A percentile compares a stretch with the other conserved stretches of the same genome.
These are phyloP conservation scores for Colletotrichum nymphaeae DNA, from an alignment of 2,329 filamentous ascomycete species.

Conservation along the genomic window DNA sequence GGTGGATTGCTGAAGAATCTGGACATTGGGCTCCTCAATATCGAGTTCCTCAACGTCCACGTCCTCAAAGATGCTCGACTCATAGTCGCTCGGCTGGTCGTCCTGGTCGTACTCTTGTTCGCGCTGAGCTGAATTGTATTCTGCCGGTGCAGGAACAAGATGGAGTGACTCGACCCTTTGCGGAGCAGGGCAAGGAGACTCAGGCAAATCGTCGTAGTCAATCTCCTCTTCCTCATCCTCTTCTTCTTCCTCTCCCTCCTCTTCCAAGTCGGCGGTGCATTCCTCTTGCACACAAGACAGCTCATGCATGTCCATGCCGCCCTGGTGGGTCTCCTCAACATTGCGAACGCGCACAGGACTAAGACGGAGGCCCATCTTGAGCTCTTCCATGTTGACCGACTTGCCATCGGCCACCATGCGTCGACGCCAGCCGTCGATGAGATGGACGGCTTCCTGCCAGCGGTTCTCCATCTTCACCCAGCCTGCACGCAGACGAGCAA, in stretches of 20 bases:
- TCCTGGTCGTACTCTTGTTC: slow-evolving; percentile 38
- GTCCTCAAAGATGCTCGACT: slow-evolving; percentile 58
- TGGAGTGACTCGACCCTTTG: slow-evolving; percentile 51
- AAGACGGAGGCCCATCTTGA: slow-evolving; percentile 75
- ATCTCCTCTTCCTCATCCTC: slow-evolving; percentile 35
- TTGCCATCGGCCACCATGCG: slow-evolving; percentile 79
- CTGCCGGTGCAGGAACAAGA: slow-evolving; percentile 50
- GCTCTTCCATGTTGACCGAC: slow-evolving; percentile 75
- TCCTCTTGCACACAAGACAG: slow-evolving; percentile 48
- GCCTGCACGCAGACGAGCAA: slow-evolving; percentile 81
- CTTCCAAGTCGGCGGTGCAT: slow-evolving; percentile 58
- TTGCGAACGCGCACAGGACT: slow-evolving; percentile 68
- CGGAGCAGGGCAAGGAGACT: slow-evolving; percentile 42
- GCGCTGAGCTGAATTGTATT: neutral
- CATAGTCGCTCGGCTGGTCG: slow-evolving; percentile 48
- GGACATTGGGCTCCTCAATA: slow-evolving; percentile 55
- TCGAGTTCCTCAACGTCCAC: slow-evolving; percentile 55
- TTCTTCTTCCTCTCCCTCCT: slow-evolving; percentile 42
- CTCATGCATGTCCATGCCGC: slow-evolving; percentile 47
- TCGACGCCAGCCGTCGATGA: slow-evolving; percentile 94
- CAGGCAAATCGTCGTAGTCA: slow-evolving; percentile 25
- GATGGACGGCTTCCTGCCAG: slow-evolving; percentile 88
- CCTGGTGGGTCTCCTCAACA: slow-evolving; percentile 58
- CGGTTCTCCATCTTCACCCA: slow-evolving; percentile 94
- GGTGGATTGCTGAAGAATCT: slow-evolving; percentile 57